phyloP scores from a whole-genome alignment of 495 filamentous ascomycete genomes.

The Wilcoxina mikolae region DNA sequence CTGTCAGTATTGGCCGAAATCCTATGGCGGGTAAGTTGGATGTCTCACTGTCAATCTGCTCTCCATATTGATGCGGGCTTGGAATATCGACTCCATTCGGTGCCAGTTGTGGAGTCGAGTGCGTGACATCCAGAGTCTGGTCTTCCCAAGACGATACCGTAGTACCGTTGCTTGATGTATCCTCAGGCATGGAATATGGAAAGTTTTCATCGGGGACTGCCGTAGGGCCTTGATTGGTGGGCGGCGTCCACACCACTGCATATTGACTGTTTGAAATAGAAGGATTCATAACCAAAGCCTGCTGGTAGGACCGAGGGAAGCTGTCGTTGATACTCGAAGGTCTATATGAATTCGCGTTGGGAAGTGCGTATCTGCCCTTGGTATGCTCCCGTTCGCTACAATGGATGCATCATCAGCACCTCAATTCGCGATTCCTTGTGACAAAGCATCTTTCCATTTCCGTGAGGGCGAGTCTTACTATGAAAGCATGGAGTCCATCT shows the following conservation, averaged over 20 bases:
- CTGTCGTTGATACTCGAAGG: slow-evolving; percentile 18
- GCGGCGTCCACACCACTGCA: slow-evolving; percentile 23
- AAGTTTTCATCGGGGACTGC: slow-evolving; percentile 45
- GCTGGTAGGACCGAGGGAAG: slow-evolving; percentile 22
- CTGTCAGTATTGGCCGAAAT: slow-evolving; percentile 6
- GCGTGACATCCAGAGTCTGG: slow-evolving; percentile 4
- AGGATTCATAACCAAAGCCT: slow-evolving; percentile 19
- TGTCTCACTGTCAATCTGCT: neutral
- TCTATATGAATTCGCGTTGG: slow-evolving; percentile 20
- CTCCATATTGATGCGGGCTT: neutral
- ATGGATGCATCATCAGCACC: slow-evolving; percentile 23
- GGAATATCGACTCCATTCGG: slow-evolving; percentile 1
- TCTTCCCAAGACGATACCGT: slow-evolving; percentile 39
- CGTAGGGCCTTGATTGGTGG: slow-evolving; percentile 29
- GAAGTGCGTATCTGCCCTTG: slow-evolving; percentile 17
- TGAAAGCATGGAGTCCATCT: slow-evolving; percentile 25
- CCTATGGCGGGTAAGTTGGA: neutral
- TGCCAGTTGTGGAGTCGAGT: neutral
- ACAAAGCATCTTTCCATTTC: neutral
- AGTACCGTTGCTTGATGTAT: slow-evolving; percentile 28
- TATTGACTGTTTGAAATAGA: slow-evolving; percentile 17
- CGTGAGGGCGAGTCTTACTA: slow-evolving; percentile 16
- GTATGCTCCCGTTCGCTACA: slow-evolving; percentile 19
- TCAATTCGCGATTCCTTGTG: neutral
- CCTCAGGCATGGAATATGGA: slow-evolving; percentile 40